Percentiles rank a stretch among this genome's conserved stretches.
phyloP scores from a whole-genome alignment of 2,329 filamentous ascomycete species.

The Cercospora brassicicola region DNA sequence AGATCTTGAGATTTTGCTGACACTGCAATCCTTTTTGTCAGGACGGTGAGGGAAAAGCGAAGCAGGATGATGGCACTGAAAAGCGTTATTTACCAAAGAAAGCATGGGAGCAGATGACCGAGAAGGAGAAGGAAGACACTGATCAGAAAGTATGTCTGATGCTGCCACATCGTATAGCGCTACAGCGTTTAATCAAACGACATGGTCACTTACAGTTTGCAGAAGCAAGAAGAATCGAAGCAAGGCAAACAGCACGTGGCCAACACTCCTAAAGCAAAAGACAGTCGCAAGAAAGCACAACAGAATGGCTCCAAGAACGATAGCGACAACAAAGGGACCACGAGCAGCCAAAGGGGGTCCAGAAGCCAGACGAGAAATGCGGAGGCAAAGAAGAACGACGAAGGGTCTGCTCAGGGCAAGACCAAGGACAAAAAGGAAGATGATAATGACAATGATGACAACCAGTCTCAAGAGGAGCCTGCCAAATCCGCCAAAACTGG shows the following conservation, averaged over 20 bases:
- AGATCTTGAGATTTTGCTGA: slow-evolving; percentile 27
- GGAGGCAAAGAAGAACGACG: background rate
- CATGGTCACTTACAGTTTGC: background rate
- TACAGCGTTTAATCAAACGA: background rate
- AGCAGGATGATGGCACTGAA: slow-evolving; percentile 46
- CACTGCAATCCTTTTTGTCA: slow-evolving; percentile 48
- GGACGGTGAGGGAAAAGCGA: slow-evolving; percentile 49
- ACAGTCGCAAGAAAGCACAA: slow-evolving; percentile 41
- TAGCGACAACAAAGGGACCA: slow-evolving; percentile 23
- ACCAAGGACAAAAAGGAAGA: slow-evolving; percentile 16
- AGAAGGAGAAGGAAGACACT: slow-evolving; percentile 48
- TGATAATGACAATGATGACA: slow-evolving; percentile 26
- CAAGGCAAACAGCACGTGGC: slow-evolving; percentile 48
- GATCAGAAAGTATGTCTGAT: slow-evolving; percentile 36
- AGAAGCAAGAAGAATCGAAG: slow-evolving; percentile 41
- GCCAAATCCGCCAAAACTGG: slow-evolving; percentile 17
- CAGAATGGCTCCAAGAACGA: slow-evolving; percentile 27
- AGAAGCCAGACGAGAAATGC: slow-evolving; percentile 28
- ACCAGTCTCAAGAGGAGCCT: background rate
- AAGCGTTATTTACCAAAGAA: slow-evolving; percentile 51
- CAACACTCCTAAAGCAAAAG: slow-evolving; percentile 47
- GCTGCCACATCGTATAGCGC: too few species aligned
- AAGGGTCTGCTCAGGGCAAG: background rate
- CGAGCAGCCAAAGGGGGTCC: slow-evolving; percentile 37
- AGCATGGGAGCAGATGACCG: slow-evolving; percentile 52